Evolutionary conservation across 129 eudicot species (phyloP).

Genomic region (Flaveria ramosissima): DNA sequence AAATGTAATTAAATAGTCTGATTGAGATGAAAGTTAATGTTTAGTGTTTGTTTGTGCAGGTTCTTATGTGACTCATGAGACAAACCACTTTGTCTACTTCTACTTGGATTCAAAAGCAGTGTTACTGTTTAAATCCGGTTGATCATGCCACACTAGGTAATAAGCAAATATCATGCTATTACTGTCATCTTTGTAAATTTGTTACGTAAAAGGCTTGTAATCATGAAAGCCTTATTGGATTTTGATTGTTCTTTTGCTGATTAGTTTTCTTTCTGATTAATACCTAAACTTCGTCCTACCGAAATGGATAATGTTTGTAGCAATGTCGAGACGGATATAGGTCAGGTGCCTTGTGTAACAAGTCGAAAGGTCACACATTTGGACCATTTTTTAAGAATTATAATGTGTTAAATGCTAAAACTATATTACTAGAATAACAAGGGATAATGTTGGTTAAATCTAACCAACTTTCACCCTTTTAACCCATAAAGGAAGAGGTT

Average conservation of each 20-base stretch:
- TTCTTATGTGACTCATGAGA: conserved; percentile 88
- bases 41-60: conserved; percentile 37
- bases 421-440: background rate
- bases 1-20: background rate
- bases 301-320: background rate
- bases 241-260: background rate
- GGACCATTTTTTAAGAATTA: background rate
- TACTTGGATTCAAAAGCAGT: conserved; percentile 80
- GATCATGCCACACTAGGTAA: conserved; percentile 29
- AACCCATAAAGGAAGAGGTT: no score
- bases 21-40: background rate
- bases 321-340: background rate
- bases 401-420: background rate
- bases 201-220: background rate
- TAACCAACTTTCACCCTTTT: background rate
- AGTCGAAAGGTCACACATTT: background rate
- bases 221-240: background rate
- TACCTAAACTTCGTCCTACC: background rate
- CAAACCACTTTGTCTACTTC: conserved; percentile 82
- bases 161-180: background rate
- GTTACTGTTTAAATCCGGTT: conserved; percentile 77
- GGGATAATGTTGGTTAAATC: background rate
- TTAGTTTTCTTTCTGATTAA: background rate
- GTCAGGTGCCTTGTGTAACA: background rate
- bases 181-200: conserved; percentile 9